Conservation (phyloP, 306 rosid genomes). For the Casuarina glauca region DNA sequence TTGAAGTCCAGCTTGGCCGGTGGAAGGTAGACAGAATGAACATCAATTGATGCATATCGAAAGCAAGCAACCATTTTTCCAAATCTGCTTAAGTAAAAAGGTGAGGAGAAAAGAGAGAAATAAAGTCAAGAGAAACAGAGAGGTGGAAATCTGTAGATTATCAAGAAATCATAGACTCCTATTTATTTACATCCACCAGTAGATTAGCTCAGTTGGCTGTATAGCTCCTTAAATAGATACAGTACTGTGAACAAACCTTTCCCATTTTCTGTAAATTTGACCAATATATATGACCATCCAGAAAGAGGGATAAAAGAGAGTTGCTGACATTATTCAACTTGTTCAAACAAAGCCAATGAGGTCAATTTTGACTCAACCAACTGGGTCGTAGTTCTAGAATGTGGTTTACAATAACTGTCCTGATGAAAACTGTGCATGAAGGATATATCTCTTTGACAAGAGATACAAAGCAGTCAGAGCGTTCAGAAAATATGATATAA, state of each 20-base stretch:
- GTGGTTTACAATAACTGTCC: constrained; percentile 8
- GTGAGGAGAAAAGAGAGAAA: constrained; percentile 8
- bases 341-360: constrained; percentile 10
- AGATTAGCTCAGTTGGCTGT: neutral
- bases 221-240: constrained; percentile 14
- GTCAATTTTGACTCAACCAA: constrained; percentile 7
- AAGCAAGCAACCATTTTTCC: constrained; percentile 98
- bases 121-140: neutral
- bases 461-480: constrained; percentile 7
- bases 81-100: constrained; percentile 53
- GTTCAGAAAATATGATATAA: neutral
- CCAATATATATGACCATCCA: constrained; percentile 14
- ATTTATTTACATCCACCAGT: neutral
- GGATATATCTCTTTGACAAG: neutral
- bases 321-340: constrained; percentile 18
- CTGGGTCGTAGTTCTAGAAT: constrained; percentile 17
- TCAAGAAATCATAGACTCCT: neutral
- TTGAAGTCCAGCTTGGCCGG: constrained; percentile 66
- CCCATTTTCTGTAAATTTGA: constrained; percentile 20
- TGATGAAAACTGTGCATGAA: constrained; percentile 17
- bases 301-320: constrained; percentile 20
- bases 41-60: constrained; percentile 88
- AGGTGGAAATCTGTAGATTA: neutral
- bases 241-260: constrained; percentile 16
- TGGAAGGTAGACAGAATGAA: constrained; percentile 87